These are phyloP conservation scores for Exophiala mesophila DNA, from an alignment of 2,329 filamentous ascomycete species.

Conservation along the genomic window DNA sequence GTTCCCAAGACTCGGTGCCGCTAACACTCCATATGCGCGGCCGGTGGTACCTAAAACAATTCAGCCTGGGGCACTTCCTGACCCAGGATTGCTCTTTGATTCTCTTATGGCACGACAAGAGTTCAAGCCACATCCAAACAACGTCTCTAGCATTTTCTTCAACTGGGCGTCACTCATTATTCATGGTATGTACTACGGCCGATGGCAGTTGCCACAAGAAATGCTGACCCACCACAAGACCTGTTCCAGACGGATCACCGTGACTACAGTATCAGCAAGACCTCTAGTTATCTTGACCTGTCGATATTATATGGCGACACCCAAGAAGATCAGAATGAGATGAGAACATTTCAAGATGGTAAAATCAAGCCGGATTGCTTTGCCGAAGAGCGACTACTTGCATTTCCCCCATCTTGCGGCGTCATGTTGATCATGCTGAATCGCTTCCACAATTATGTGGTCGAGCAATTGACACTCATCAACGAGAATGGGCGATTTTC, in stretches of 20 bases:
- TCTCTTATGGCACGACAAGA: slow-evolving; percentile 39
- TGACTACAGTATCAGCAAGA: slow-evolving; percentile 58
- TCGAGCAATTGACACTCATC: slow-evolving; percentile 72
- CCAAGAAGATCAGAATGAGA: slow-evolving; percentile 44
- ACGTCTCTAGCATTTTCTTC: slow-evolving; percentile 66
- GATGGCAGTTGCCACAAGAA: too few relatives aligned
- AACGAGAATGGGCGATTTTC: slow-evolving; percentile 78
- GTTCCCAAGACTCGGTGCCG: slow-evolving; percentile 61
- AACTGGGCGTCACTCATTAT: slow-evolving; percentile 71
- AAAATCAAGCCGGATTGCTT: slow-evolving; percentile 69
- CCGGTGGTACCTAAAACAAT: slow-evolving; percentile 52
- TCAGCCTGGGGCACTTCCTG: slow-evolving; percentile 61
- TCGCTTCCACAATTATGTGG: slow-evolving; percentile 79
- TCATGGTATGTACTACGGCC: slow-evolving; percentile 56
- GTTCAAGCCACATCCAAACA: slow-evolving; percentile 58
- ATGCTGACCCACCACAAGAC: slow-evolving; percentile 38
- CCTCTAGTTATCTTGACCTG: slow-evolving; percentile 67
- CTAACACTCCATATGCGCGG: slow-evolving; percentile 62
- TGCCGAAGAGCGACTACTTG: slow-evolving; percentile 64
- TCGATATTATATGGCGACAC: slow-evolving; percentile 65
- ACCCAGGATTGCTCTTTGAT: slow-evolving; percentile 52
- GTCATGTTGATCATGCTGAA: slow-evolving; percentile 70
- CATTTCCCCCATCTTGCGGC: slow-evolving; percentile 66
- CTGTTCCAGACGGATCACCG: slow-evolving; percentile 65
- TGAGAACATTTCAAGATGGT: slow-evolving; percentile 63